phyloP scores from a whole-genome alignment of 2,329 filamentous ascomycete species.

The Thyridium curvatum region DNA sequence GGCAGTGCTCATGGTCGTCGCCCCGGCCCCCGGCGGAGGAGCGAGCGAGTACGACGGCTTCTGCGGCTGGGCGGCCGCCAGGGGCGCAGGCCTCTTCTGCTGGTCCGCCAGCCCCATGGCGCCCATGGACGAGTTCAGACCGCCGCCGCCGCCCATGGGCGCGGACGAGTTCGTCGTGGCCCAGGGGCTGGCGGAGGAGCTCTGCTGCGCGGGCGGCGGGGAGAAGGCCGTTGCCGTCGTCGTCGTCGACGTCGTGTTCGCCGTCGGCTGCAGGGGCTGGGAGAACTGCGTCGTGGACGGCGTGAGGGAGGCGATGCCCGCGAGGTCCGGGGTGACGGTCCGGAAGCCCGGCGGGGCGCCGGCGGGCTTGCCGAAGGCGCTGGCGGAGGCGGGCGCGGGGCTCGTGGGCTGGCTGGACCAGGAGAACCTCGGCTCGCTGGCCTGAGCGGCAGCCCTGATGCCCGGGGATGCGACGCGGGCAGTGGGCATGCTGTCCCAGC shows the following conservation, averaged over 20 bases:
- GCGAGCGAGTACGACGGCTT: conserved; percentile 45
- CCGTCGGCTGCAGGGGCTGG: conserved; percentile 47
- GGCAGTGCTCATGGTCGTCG: conserved; percentile 5
- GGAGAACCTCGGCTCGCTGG: conserved; percentile 48
- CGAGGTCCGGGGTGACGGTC: conserved; percentile 54
- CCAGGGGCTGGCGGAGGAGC: conserved; percentile 48
- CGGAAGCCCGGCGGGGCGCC: conserved; percentile 38
- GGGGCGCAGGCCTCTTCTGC: conserved; percentile 26
- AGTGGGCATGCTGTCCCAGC: conserved; percentile 41
- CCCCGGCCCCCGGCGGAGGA: conserved; percentile 38
- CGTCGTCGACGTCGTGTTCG: conserved; percentile 8
- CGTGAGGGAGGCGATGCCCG: conserved; percentile 46
- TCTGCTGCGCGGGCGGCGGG: conserved; percentile 18
- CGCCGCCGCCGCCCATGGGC: conserved; percentile 21
- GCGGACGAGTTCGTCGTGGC: conserved; percentile 27
- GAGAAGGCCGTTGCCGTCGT: conserved; percentile 13
- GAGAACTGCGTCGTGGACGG: conserved; percentile 59
- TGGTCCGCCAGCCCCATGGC: conserved; percentile 41
- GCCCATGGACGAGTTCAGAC: conserved; percentile 37
- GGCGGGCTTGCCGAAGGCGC: conserved; percentile 26
- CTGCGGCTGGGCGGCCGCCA: conserved; percentile 24
- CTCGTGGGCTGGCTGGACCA: conserved; percentile 52
- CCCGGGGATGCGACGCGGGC: conserved; percentile 25
- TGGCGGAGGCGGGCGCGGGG: conserved; percentile 21
- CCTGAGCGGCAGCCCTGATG: conserved; percentile 20